These are phyloP conservation scores for Calonectria pteridis DNA, from an alignment of 2,329 filamentous ascomycete genomes.

Conservation along the genomic window DNA sequence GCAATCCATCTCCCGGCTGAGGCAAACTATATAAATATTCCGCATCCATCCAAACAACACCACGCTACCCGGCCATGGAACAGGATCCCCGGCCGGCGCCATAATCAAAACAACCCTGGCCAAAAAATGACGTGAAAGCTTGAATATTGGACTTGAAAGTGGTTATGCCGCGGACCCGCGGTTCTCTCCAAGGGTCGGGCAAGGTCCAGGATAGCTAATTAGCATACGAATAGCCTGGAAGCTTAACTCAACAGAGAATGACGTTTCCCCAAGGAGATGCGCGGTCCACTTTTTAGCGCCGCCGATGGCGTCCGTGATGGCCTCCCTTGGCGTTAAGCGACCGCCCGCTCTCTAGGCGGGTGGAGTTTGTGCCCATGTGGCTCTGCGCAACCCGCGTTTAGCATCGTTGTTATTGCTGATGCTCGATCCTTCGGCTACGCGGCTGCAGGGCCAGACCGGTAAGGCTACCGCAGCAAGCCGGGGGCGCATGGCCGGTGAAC, in stretches of 20 bases:
- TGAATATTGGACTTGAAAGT: neutral
- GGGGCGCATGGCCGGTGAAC: neutral
- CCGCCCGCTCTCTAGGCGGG: neutral
- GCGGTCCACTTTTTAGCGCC: neutral
- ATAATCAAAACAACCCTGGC: constrained; percentile 4
- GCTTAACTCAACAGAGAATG: constrained; percentile 4
- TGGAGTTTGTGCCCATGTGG: too few relatives aligned
- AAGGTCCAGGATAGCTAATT: constrained; percentile 1
- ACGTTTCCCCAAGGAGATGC: neutral
- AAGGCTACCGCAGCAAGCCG: neutral
- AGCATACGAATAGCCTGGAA: neutral
- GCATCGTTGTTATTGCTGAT: neutral
- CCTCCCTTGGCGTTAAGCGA: neutral
- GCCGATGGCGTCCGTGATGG: neutral
- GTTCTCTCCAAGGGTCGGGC: neutral
- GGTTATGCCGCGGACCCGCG: neutral
- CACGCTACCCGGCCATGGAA: neutral
- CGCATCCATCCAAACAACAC: neutral
- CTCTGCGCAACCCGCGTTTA: neutral
- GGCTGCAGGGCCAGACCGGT: neutral
- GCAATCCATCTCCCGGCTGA: neutral
- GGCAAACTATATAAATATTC: neutral
- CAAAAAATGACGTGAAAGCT: neutral
- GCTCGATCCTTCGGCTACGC: neutral
- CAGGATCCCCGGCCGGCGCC: neutral